These are phyloP conservation scores for Oidium heveae DNA, from an alignment of 2,329 filamentous ascomycete genomes.

Conservation along the genomic window DNA sequence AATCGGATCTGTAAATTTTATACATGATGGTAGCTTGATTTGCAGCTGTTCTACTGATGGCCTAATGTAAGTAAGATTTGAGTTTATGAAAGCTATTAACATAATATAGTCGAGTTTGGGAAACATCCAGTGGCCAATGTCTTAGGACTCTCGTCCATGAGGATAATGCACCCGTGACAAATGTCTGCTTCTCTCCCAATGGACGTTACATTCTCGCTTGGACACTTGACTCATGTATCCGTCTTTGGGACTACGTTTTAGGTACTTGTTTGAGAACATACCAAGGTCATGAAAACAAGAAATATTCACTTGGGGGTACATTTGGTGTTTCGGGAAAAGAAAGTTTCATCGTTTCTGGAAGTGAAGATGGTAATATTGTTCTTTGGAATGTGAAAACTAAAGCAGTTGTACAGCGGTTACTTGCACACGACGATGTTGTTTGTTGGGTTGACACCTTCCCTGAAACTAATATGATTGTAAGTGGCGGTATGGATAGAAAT, in stretches of 20 bases:
- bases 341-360: slow-evolving; percentile 53
- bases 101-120: slow-evolving; percentile 57
- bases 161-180: slow-evolving; percentile 74
- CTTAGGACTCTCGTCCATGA: slow-evolving; percentile 86
- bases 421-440: slow-evolving; percentile 29
- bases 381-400: slow-evolving; percentile 85
- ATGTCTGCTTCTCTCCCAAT: slow-evolving; percentile 82
- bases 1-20: slow-evolving; percentile 81
- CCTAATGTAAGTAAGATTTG: slow-evolving; percentile 34
- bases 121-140: slow-evolving; percentile 84
- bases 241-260: slow-evolving; percentile 85
- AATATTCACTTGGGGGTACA: slow-evolving; percentile 62
- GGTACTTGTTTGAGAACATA: slow-evolving; percentile 91
- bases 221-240: slow-evolving; percentile 70
- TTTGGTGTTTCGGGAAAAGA: slow-evolving; percentile 42
- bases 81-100: slow-evolving; percentile 1
- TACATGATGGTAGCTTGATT: slow-evolving; percentile 72
- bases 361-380: slow-evolving; percentile 64
- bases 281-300: slow-evolving; percentile 67
- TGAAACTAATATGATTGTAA: slow-evolving; percentile 27
- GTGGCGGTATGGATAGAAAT: slow-evolving; percentile 34
- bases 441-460: slow-evolving; percentile 41
- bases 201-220: slow-evolving; percentile 81
- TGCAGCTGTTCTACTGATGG: slow-evolving; percentile 83
- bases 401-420: slow-evolving; percentile 45